Percentiles rank a stretch among this genome's conserved stretches.
phyloP scores from a whole-genome alignment of 352 stramenopile genomes.

The Globisporangium barbulae region DNA sequence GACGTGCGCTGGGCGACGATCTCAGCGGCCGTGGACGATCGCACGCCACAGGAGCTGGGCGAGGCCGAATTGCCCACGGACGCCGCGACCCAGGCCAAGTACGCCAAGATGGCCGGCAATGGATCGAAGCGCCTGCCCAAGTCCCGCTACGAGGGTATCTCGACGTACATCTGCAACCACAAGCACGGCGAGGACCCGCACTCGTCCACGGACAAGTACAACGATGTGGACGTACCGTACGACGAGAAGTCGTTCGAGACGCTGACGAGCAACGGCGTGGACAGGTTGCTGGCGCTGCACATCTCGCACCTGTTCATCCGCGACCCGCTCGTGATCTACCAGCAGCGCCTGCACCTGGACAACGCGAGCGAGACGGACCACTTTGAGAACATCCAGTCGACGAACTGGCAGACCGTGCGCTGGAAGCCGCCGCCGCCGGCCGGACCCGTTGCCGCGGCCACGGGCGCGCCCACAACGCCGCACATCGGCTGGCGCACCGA shows the following conservation, averaged over 20 bases:
- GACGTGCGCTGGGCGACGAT: conserved; percentile 97
- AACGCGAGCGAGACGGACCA: conserved; percentile 90
- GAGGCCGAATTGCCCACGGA: conserved; percentile 36
- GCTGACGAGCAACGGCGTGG: conserved; percentile 90
- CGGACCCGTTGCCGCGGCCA: conserved; percentile 23
- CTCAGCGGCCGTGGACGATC: conserved; percentile 96
- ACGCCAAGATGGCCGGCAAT: conserved; percentile 92
- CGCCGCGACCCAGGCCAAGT: conserved; percentile 50
- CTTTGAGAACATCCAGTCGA: conserved; percentile 99
- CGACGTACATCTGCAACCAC: conserved; percentile 89
- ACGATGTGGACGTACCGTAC: conserved; percentile 95
- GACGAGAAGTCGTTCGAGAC: conserved; percentile 93
- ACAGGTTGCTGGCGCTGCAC: conserved; percentile 95
- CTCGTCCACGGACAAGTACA: conserved; percentile 83
- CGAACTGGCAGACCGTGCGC: conserved; percentile 99
- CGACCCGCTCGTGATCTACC: conserved; percentile 96
- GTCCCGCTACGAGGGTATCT: conserved; percentile 91
- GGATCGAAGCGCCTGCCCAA: conserved; percentile 94
- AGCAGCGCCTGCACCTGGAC: conserved; percentile 85
- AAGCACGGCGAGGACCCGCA: conserved; percentile 78
- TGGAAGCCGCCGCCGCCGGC: conserved; percentile 99
- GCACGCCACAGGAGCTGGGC: conserved; percentile 78
- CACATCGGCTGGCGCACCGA: conserved; percentile 88
- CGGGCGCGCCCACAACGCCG: conserved; percentile 24
- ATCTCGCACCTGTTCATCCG: conserved; percentile 99